Percentiles rank a stretch among this genome's conserved stretches.
Evolutionary conservation across 2,329 filamentous ascomycete species (phyloP).

Genomic region (Westerdykella ornata): DNA sequence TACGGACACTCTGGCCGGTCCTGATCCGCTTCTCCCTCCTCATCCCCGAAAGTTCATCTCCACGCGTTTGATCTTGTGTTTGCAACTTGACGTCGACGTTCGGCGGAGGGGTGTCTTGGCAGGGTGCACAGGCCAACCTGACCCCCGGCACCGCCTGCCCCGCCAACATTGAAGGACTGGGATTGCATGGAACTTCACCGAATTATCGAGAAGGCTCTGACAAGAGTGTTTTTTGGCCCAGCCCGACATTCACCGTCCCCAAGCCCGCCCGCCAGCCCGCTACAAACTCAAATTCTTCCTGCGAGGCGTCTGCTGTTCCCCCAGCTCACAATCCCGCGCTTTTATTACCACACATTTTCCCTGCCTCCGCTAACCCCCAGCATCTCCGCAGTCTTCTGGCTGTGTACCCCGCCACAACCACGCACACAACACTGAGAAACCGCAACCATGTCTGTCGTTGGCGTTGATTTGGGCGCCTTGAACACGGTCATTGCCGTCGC

Average conservation of each 20-base stretch:
- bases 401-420: slow-evolving; percentile 25
- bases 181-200: slow-evolving; percentile 15
- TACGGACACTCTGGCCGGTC: too few species aligned
- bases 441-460: slow-evolving; percentile 56
- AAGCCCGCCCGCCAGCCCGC: slow-evolving; percentile 3
- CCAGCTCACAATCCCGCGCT: slow-evolving; percentile 3
- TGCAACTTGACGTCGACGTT: not conserved
- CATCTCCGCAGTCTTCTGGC: not conserved
- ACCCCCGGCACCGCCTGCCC: not conserved
- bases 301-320: slow-evolving; percentile 4
- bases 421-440: slow-evolving; percentile 6
- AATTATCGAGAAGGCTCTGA: slow-evolving; percentile 9
- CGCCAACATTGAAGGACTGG: slow-evolving; percentile 5
- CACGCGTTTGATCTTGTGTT: too few species aligned
- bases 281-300: slow-evolving; percentile 6
- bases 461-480: slow-evolving; percentile 91
- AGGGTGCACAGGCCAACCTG: not conserved
- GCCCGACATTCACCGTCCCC: not conserved
- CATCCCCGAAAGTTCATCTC: too few species aligned
- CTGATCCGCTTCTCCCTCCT: too few species aligned
- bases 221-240: not conserved
- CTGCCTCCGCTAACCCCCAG: slow-evolving; percentile 4
- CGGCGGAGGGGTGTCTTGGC: not conserved
- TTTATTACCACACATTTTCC: slow-evolving; percentile 8
- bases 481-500: slow-evolving; percentile 98